A percentile compares a stretch with the other conserved stretches of the same genome.
Evolutionary conservation across 345 rosid genomes (phyloP).

Genomic region (Sisymbrium altissimum): DNA sequence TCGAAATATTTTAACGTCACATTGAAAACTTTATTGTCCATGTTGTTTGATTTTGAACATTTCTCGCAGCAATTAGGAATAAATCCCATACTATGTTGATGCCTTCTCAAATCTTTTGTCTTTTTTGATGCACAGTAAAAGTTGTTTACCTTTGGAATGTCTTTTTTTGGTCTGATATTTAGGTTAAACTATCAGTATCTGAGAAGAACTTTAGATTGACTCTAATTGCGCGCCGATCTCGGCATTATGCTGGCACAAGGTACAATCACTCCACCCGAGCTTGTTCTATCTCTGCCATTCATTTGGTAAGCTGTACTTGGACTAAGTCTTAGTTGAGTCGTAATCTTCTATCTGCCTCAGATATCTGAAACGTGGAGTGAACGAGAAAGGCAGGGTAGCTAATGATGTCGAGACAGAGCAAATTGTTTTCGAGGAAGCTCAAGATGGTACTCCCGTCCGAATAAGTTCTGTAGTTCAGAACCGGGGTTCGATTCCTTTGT

Average conservation of each 20-base stretch:
- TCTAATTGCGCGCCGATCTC: conserved; percentile 86
- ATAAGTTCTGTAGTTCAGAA: conserved; percentile 93
- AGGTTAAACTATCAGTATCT: conserved; percentile 66
- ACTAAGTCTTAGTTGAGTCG: not conserved
- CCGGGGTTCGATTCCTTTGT: conserved; percentile 95
- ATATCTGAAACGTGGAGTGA: conserved; percentile 87
- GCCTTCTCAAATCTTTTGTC: not conserved
- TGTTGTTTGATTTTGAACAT: not conserved
- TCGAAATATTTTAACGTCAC: not conserved
- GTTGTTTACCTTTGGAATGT: conserved; percentile 12
- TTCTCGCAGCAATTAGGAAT: not conserved
- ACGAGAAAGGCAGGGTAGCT: conserved; percentile 94
- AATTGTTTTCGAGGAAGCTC: conserved; percentile 76
- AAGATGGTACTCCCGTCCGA: conserved; percentile 53
- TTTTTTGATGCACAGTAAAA: not conserved
- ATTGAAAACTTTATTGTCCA: not conserved
- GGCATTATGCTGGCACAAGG: conserved; percentile 99
- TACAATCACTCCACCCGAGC: conserved; percentile 21
- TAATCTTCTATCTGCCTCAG: conserved; percentile 39
- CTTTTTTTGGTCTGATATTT: conserved; percentile 19
- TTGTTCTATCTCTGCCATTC: not conserved
- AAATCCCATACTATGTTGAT: not conserved
- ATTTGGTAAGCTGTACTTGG: not conserved
- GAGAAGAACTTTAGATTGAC: conserved; percentile 65
- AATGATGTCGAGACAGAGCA: conserved; percentile 99